Conservation (phyloP, 306 rosid genomes). For the Sphenostylis stenocarpa region DNA sequence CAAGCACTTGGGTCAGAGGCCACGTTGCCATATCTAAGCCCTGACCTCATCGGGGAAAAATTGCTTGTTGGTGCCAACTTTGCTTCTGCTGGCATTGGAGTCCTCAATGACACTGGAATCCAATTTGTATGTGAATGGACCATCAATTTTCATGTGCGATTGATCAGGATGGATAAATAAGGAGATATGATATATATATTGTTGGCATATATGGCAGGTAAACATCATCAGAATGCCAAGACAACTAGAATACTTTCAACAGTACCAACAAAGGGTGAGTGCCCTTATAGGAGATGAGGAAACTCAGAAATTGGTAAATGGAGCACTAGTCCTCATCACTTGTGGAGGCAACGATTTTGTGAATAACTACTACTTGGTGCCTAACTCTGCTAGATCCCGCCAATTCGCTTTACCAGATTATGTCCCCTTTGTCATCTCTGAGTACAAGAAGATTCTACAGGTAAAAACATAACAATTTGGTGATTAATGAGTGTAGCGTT, state of each 20-base stretch:
- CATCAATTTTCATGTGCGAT: not conserved
- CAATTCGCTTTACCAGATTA: conserved; percentile 45
- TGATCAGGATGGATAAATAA: not conserved
- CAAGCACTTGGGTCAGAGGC: conserved; percentile 41
- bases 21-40: conserved; percentile 63
- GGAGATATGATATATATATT: not conserved
- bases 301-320: conserved; percentile 36
- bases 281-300: conserved; percentile 34
- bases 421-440: conserved; percentile 49
- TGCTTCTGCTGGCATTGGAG: conserved; percentile 67
- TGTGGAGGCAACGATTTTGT: conserved; percentile 65
- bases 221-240: conserved; percentile 47
- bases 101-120: conserved; percentile 59
- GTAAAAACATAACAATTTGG: conserved; percentile 4
- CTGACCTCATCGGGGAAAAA: conserved; percentile 44
- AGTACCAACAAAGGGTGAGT: conserved; percentile 49
- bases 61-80: conserved; percentile 64
- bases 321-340: conserved; percentile 49
- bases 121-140: conserved; percentile 51
- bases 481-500: not conserved
- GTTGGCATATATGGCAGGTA: conserved; percentile 34
- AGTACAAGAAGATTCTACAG: conserved; percentile 49
- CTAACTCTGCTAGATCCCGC: conserved; percentile 54
- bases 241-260: conserved; percentile 47
- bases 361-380: conserved; percentile 55